Percentiles rank a stretch among this genome's conserved stretches.
Conservation (phyloP, 2,329 filamentous ascomycete species). For the Chaetomiaceae sp. region DNA sequence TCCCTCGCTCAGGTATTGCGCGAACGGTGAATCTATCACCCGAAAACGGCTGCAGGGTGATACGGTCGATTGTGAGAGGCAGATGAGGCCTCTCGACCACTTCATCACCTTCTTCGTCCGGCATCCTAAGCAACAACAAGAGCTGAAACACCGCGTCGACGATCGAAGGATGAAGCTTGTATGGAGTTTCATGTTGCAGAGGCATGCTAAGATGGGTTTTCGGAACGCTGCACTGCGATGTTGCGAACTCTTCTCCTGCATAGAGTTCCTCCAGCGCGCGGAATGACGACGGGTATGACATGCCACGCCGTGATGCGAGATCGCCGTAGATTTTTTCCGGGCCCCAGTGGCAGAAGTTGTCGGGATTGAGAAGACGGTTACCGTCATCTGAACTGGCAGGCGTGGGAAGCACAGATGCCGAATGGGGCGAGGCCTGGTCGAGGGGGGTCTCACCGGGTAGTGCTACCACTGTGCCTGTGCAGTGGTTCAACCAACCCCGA, state of each 20-base stretch:
- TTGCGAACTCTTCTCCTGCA: conserved; percentile 25
- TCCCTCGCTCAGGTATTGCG: conserved; percentile 14
- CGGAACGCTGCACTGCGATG: conserved; percentile 37
- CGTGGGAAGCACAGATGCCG: background rate
- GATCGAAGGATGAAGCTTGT: conserved; percentile 44
- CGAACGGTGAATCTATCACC: conserved; percentile 19
- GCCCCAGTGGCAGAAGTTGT: conserved; percentile 8
- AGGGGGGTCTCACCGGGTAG: background rate
- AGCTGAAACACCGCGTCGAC: conserved; percentile 44
- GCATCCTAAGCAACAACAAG: no score
- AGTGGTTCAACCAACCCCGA: conserved; percentile 31
- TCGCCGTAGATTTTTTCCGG: conserved; percentile 15
- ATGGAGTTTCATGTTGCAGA: conserved; percentile 38
- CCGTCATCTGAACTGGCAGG: conserved; percentile 18
- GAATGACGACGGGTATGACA: conserved; percentile 22
- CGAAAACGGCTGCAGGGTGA: no score
- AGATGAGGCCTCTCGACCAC: no score
- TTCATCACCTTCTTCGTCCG: no score
- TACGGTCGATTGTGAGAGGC: no score
- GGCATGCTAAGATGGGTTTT: conserved; percentile 46
- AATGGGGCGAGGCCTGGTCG: conserved; percentile 13
- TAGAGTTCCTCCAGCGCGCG: conserved; percentile 21
- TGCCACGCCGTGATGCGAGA: conserved; percentile 11
- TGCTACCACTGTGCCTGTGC: conserved; percentile 26
- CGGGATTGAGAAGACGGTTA: conserved; percentile 2